Evolutionary conservation across 352 stramenopile genomes (phyloP).

Genomic region (Phytophthora quininea): DNA sequence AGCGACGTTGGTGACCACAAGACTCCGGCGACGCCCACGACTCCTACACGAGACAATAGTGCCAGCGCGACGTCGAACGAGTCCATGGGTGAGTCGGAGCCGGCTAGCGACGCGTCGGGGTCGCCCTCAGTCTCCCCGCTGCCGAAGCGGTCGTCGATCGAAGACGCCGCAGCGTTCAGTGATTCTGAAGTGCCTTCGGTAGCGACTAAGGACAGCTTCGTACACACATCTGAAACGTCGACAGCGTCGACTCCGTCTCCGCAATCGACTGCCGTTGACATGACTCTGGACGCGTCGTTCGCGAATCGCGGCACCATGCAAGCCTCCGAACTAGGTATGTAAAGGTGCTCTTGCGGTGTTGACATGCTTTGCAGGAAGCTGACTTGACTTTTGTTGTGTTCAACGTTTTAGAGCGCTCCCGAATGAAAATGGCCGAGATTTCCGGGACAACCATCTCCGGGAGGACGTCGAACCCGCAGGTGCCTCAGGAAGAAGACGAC

Average conservation of each 20-base stretch:
- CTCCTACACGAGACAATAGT: constrained; percentile 32
- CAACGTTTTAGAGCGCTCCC: constrained; percentile 37
- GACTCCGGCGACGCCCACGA: constrained; percentile 11
- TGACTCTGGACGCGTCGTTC: constrained; percentile 29
- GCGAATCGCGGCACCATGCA: constrained; percentile 37
- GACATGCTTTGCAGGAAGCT: constrained; percentile 9
- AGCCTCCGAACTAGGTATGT: constrained; percentile 44
- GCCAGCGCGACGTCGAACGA: constrained; percentile 47
- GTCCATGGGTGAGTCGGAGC: constrained; percentile 46
- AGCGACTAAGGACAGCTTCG: constrained; percentile 19
- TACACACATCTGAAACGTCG: constrained; percentile 9
- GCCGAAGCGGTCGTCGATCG: constrained; percentile 30
- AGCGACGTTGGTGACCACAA: constrained; percentile 14
- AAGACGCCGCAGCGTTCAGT: constrained; percentile 31
- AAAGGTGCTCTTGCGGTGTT: not conserved
- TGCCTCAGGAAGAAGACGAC: constrained; percentile 17
- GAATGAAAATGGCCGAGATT: constrained; percentile 28
- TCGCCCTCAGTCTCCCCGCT: constrained; percentile 30
- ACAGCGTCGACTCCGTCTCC: constrained; percentile 9
- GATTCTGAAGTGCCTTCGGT: constrained; percentile 22
- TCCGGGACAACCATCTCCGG: too few species aligned
- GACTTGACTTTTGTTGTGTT: constrained; percentile 13
- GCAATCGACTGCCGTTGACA: constrained; percentile 5
- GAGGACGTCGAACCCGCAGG: constrained; percentile 1
- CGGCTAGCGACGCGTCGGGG: constrained; percentile 38